These are phyloP conservation scores for Coccinonectria pachysandricola DNA, from an alignment of 2,329 filamentous ascomycete species.

Conservation along the genomic window DNA sequence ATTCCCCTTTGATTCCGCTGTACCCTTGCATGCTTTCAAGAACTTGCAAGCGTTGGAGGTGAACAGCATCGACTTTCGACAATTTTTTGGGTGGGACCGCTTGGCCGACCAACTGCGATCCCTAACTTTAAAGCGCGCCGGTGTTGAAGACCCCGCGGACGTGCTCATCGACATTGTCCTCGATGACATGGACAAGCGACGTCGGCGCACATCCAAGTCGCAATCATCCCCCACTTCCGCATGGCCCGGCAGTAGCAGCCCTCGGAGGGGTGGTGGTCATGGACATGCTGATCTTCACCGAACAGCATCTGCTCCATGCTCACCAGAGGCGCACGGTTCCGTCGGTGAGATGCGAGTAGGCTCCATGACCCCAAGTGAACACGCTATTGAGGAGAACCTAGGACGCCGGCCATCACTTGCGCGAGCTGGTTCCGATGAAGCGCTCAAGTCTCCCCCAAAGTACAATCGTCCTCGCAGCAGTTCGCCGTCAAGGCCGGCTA, in stretches of 20 bases:
- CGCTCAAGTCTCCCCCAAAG: constrained; percentile 31
- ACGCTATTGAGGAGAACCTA: constrained; percentile 33
- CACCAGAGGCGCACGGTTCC: constrained; percentile 39
- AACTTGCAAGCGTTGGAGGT: constrained; percentile 91
- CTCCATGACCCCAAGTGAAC: constrained; percentile 47
- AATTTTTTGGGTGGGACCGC: constrained; percentile 95
- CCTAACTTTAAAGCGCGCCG: constrained; percentile 76
- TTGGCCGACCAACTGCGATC: constrained; percentile 86
- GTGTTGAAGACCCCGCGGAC: constrained; percentile 81
- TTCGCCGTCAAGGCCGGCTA: constrained; percentile 68
- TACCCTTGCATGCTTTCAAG: constrained; percentile 95
- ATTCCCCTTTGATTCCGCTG: constrained; percentile 94
- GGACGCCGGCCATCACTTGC: constrained; percentile 32
- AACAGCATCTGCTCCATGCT: constrained; percentile 60
- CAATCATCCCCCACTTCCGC: constrained; percentile 69
- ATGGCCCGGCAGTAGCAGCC: constrained; percentile 49
- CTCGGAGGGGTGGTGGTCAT: constrained; percentile 51
- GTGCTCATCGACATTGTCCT: constrained; percentile 86
- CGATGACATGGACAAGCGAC: constrained; percentile 90
- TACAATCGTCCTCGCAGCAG: constrained; percentile 56
- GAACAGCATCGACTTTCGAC: constrained; percentile 88
- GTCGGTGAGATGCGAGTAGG: constrained; percentile 44
- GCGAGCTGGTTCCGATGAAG: constrained; percentile 38
- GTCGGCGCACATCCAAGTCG: constrained; percentile 76
- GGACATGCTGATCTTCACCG: constrained; percentile 57